These are phyloP conservation scores for Saccharomyces hybrid DNA, from an alignment of 1,139 yeast species.

Conservation along the genomic window DNA sequence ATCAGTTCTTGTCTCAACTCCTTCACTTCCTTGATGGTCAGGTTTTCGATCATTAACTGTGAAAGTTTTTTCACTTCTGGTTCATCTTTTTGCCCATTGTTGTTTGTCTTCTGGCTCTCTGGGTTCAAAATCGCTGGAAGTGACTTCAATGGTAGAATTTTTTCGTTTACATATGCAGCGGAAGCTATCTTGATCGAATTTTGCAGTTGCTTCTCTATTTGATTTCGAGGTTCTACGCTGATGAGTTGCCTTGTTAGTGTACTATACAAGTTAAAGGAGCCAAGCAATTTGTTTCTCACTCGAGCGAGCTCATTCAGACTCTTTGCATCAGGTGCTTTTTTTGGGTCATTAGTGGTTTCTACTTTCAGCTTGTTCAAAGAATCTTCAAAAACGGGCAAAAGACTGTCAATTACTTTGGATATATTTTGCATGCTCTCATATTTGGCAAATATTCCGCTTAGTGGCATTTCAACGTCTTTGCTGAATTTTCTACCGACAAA, in stretches of 20 bases:
- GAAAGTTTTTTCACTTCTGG: slow-evolving; percentile 15
- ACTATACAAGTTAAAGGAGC: slow-evolving; percentile 41
- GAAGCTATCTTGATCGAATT: slow-evolving; percentile 41
- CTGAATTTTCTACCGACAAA: slow-evolving; percentile 48
- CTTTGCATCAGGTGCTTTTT: slow-evolving; percentile 28
- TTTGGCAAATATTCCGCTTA: slow-evolving; percentile 21
- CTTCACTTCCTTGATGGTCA: slow-evolving; percentile 41
- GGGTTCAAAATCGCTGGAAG: slow-evolving; percentile 38
- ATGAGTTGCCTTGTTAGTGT: slow-evolving; percentile 37
- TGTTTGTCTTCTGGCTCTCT: slow-evolving; percentile 3
- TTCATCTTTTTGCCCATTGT: slow-evolving; percentile 8
- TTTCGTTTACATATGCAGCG: slow-evolving; percentile 44
- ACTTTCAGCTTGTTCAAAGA: slow-evolving; percentile 31
- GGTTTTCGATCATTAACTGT: slow-evolving; percentile 16
- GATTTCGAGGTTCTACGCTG: slow-evolving; percentile 27
- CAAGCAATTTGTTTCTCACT: slow-evolving; percentile 37
- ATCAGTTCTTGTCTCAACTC: slow-evolving; percentile 65
- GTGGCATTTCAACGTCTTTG: slow-evolving; percentile 32
- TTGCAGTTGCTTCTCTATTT: slow-evolving; percentile 39
- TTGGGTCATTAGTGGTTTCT: slow-evolving; percentile 17
- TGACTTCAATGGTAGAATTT: slow-evolving; percentile 48
- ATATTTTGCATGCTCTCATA: slow-evolving; percentile 34
- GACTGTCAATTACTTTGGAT: slow-evolving; percentile 33
- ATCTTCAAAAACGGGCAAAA: slow-evolving; percentile 39
- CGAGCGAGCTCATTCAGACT: slow-evolving; percentile 35